Percentiles rank a stretch among this genome's conserved stretches.
Evolutionary conservation across 352 stramenopile genomes (phyloP).

Genomic region (Pythium dissotocum): DNA sequence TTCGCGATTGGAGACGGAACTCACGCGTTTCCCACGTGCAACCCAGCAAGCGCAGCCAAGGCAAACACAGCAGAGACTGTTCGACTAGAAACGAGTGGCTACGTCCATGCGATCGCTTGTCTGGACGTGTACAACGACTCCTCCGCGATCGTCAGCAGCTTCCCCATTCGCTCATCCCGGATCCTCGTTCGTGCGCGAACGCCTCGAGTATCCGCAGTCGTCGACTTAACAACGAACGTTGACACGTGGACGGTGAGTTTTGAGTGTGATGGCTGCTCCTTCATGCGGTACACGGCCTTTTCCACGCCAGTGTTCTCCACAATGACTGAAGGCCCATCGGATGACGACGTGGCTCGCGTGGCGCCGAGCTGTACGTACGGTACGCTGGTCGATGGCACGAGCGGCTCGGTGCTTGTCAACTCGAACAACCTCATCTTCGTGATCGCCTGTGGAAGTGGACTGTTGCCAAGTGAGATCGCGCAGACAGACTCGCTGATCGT

Average conservation of each 20-base stretch:
- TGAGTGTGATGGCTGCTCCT: slow-evolving; percentile 39
- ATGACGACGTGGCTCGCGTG: slow-evolving; percentile 7
- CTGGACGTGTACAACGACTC: slow-evolving; percentile 25
- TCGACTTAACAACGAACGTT: slow-evolving; percentile 33
- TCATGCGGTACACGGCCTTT: slow-evolving; percentile 48
- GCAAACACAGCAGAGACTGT: slow-evolving; percentile 12
- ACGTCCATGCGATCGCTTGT: slow-evolving; percentile 60
- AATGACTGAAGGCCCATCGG: background rate
- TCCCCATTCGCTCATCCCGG: slow-evolving; percentile 40
- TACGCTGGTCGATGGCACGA: slow-evolving; percentile 10
- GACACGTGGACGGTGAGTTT: slow-evolving; percentile 47
- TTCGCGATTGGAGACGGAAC: slow-evolving; percentile 53
- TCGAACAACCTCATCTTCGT: slow-evolving; percentile 45
- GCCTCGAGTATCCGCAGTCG: slow-evolving; percentile 33
- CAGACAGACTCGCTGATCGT: slow-evolving; percentile 33
- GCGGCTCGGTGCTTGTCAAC: slow-evolving; percentile 26
- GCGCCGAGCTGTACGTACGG: slow-evolving; percentile 52
- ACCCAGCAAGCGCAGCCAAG: background rate
- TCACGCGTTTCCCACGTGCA: slow-evolving; percentile 53
- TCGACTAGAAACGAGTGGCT: slow-evolving; percentile 39
- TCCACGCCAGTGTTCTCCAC: slow-evolving; percentile 3
- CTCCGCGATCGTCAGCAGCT: slow-evolving; percentile 43
- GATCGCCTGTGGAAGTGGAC: slow-evolving; percentile 41
- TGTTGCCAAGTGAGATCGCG: slow-evolving; percentile 39
- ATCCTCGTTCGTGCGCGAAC: slow-evolving; percentile 46